A percentile compares a stretch with the other conserved stretches of the same genome.
Evolutionary conservation across 331 rosid species (phyloP).

Genomic region (Malus hybrid): DNA sequence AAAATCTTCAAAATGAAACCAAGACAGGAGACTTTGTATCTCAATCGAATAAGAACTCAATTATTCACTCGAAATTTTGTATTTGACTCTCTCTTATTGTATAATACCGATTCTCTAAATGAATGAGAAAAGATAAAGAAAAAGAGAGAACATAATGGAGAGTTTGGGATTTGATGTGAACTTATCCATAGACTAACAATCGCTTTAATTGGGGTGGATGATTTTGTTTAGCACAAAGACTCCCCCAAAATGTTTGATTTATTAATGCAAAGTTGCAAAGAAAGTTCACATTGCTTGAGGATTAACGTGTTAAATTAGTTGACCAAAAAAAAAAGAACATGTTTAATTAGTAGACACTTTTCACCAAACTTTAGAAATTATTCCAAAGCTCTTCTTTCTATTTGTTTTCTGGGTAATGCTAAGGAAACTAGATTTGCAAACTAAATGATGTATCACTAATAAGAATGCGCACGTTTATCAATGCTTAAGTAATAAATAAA

Average conservation of each 20-base stretch:
- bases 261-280: background rate
- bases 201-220: background rate
- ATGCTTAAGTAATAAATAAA: too few relatives aligned
- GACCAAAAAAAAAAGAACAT: too few relatives aligned
- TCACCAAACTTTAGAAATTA: conserved; percentile 1
- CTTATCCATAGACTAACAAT: background rate
- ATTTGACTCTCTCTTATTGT: too few relatives aligned
- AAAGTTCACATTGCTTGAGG: background rate
- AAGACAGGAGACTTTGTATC: too few relatives aligned
- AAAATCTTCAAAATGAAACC: background rate
- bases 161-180: background rate
- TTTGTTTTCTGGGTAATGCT: background rate
- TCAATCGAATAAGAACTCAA: too few relatives aligned
- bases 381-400: background rate
- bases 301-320: background rate
- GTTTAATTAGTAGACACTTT: conserved; percentile 3
- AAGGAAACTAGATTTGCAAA: too few relatives aligned
- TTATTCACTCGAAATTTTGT: too few relatives aligned
- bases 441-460: too few relatives aligned
- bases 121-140: background rate
- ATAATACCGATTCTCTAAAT: too few relatives aligned
- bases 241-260: background rate
- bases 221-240: background rate
- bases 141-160: background rate
- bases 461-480: too few relatives aligned